These are phyloP conservation scores for Posidonia oceanica DNA, from an alignment of 116 monocot species.

Conservation along the genomic window DNA sequence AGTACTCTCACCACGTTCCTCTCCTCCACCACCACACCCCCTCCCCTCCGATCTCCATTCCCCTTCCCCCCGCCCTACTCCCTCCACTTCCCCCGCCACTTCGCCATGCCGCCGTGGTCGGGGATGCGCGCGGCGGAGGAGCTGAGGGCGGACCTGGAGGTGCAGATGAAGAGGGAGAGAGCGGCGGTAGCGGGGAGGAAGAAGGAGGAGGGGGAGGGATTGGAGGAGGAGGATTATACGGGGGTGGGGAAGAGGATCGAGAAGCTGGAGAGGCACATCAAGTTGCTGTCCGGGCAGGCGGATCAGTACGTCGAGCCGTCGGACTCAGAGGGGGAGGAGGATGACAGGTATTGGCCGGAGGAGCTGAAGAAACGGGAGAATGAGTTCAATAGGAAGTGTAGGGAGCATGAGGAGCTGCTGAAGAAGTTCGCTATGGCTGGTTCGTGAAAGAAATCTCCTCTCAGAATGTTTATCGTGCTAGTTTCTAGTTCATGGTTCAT, in stretches of 20 bases:
- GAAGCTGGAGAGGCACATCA: conserved; percentile 16
- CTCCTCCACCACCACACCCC: background rate
- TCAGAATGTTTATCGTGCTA: background rate
- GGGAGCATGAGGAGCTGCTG: conserved; percentile 10
- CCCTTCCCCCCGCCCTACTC: background rate
- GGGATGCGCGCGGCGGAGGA: conserved; percentile 9
- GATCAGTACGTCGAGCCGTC: conserved; percentile 12
- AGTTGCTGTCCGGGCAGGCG: background rate
- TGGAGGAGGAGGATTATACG: conserved; percentile 8
- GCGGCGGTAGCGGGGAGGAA: background rate
- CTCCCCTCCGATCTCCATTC: background rate
- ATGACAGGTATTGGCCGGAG: conserved; percentile 7
- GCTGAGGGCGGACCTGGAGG: conserved; percentile 6
- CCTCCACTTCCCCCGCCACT: conserved; percentile 4
- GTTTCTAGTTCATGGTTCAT: background rate
- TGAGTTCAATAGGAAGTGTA: conserved; percentile 5
- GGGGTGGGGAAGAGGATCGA: conserved; percentile 9
- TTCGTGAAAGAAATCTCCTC: background rate
- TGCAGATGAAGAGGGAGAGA: background rate
- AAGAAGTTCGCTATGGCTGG: conserved; percentile 11
- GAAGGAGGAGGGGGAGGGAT: background rate
- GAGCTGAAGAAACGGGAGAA: conserved; percentile 12
- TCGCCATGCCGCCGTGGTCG: conserved; percentile 9
- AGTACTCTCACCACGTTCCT: background rate
- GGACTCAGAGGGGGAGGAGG: conserved; percentile 10